Base-by-base conservation (phyloP, 805 yeast species). In the Candida sonorensis region DNA sequence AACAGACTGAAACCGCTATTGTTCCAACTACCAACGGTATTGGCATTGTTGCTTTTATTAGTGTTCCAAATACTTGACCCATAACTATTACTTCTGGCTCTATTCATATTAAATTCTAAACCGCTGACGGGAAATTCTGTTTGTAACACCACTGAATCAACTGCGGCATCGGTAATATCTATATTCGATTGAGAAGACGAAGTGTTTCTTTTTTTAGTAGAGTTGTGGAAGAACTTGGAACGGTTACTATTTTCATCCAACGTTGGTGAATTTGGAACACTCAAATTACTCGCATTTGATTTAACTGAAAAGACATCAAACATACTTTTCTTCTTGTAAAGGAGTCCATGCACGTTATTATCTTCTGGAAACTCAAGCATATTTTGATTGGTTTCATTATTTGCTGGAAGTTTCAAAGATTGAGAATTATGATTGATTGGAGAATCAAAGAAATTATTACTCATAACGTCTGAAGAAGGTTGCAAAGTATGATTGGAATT, bases 41-140 rank as follows among this genome's bases (percentile, higher is more conserved):
- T 40, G 12, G 46, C 48, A 33, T 45, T 33, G 35, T 40, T 26
- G 19, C 23, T 32, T 12, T 32, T 33, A 13, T 33, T 33, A 24
- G 33, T 42, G 29, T 55, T 58, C 61, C 61, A 55, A 24, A 55
- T 57, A 35, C 61, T 57, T 9, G 60, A 51, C 1, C 62, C 57
- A 42, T 55, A 53, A 40, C 61, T 55, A 1, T 57, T 48, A 36
- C 61, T 57, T 35, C 62, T 44, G 5, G 41, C 59, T 24, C 62
- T 44, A 1, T 46, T 32, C 4, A 39, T 22, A n/a, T 40, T 38
- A 23, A 44, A 36, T 12, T 42, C 53, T 10, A 38, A 11, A 5
- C 35, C 26, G 8, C 13, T 31, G 20, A 30, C 20, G 10, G 25
- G 31, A 23, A 19, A 31, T 3, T 36, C 43, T 25, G 27, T 37